Conservation (phyloP, 2,329 filamentous ascomycete species). For the Sporothrix pseudoabietina region DNA sequence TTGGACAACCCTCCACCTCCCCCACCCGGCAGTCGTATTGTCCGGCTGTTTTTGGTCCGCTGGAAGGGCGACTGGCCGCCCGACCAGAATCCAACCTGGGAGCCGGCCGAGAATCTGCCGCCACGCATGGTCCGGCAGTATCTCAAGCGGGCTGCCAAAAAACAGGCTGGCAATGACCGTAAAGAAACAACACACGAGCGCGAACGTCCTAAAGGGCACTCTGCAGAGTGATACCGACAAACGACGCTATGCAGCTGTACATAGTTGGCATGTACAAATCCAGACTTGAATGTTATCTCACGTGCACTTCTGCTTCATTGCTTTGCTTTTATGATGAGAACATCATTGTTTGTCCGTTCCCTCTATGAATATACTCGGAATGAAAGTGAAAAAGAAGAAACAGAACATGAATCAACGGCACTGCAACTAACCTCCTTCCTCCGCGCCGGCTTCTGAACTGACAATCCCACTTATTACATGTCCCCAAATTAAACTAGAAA, state of each 20-base stretch:
- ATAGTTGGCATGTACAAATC: too few relatives aligned
- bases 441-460: background rate
- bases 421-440: background rate
- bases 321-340: background rate
- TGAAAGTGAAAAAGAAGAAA: background rate
- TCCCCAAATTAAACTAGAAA: background rate
- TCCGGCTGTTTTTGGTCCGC: constrained; percentile 55
- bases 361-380: background rate
- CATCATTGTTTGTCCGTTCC: background rate
- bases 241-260: too few relatives aligned
- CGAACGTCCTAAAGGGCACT: background rate
- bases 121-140: constrained; percentile 48
- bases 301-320: too few relatives aligned
- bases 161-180: background rate
- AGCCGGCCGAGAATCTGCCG: constrained; percentile 56
- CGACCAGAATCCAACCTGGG: constrained; percentile 61
- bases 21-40: constrained; percentile 27
- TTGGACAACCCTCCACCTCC: constrained; percentile 35
- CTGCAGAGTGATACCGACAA: too few relatives aligned
- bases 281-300: too few relatives aligned
- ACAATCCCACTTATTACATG: background rate
- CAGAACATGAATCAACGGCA: background rate
- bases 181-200: background rate
- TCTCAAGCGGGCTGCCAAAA: constrained; percentile 37
- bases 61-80: constrained; percentile 61